Base-by-base conservation (phyloP, 495 filamentous ascomycete species). In the Neurospora cerealis region DNA sequence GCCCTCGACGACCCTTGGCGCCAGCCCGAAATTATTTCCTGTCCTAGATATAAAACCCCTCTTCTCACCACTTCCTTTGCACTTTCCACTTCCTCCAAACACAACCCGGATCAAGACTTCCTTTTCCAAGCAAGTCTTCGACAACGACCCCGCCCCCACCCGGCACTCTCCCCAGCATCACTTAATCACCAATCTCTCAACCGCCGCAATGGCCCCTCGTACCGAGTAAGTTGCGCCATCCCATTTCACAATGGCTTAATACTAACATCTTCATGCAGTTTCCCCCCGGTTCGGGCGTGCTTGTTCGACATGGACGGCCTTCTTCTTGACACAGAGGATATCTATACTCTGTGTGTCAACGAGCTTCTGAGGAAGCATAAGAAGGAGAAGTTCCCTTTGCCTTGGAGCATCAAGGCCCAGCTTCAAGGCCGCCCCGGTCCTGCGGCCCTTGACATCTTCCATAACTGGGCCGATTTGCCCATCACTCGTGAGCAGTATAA, bases 281-380 rank as follows among this genome's bases (percentile, higher is more conserved):
- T 90, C 78, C 93, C 93, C 34, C 90, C 91, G 69, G 88, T 98
- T 73, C 89, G 93, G 73, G 96, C 96, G 73, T 97, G 94, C 83
- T 91, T 99, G 73, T 99, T 99, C 80, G 96, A 99, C 86, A 97
- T 99, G 94, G 96, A 99, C 80, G 96, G 96, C 60, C 91, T 99
- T 37, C 87, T 99, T 24, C 90, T 99, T 75, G 91, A 98, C 83
- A 93, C 93, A 19, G 96, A 99, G 80, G 96, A 99, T 80, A 87
- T 92, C 73, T 98, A 98, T 85, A 96, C 93, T 0, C 80, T 88
- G 34, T 91, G 91, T 81, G 92, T 93, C 37, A 97, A 98, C 82
- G 82, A 89, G 44, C 87, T 98, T 48, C 91, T 99, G 8, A 83
- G 85, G 48, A 88, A 92, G 78, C 91, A 95, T 80, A 87, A 87